Conservation (phyloP, 75 land plant genomes). For the Chamaecyparis obtusa region DNA sequence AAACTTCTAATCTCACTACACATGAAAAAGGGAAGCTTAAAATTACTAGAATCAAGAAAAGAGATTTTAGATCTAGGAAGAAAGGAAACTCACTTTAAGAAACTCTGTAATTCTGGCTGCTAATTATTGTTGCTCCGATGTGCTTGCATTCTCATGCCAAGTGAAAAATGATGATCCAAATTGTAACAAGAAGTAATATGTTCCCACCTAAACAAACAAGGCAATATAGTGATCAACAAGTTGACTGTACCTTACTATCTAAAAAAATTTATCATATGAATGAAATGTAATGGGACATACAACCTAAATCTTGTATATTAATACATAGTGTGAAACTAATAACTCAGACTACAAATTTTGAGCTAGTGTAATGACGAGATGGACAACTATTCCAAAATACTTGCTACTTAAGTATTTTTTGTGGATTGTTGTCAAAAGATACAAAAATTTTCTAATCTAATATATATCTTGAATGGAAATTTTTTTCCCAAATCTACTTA, state of each 20-base stretch:
- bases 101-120: constrained; percentile 75
- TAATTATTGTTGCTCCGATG: constrained; percentile 81
- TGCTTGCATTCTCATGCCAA: constrained; percentile 89
- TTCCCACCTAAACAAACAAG: constrained; percentile 55
- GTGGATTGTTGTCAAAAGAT: no score
- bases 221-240: background rate
- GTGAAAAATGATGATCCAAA: constrained; percentile 62
- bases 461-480: background rate
- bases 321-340: no score
- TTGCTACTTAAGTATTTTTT: no score
- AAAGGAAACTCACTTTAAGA: constrained; percentile 59
- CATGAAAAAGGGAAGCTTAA: no score
- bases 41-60: background rate
- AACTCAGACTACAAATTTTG: background rate
- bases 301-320: background rate
- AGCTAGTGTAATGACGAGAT: background rate
- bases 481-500: background rate
- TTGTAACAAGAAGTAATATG: constrained; percentile 87
- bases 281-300: background rate
- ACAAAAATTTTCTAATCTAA: background rate
- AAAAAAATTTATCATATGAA: background rate
- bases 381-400: background rate
- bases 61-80: background rate
- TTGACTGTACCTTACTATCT: background rate
- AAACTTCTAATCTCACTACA: no score